Conservation (phyloP, 75 land plant genomes). For the Picea glauca region DNA sequence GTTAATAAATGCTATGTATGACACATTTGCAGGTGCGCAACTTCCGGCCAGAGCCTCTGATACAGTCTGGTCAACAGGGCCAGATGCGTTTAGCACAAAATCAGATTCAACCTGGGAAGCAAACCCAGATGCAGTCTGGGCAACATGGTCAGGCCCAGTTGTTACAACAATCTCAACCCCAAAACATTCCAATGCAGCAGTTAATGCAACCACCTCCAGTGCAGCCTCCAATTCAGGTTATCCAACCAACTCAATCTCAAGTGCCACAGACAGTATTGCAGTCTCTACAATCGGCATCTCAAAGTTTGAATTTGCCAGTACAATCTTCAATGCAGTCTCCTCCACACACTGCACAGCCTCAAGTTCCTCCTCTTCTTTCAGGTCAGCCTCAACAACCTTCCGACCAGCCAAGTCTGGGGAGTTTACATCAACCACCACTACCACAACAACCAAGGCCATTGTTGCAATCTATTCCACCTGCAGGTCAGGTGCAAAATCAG, state of each 20-base stretch:
- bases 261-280: constrained; percentile 12
- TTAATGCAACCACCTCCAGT: constrained; percentile 26
- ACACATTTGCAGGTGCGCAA: background rate
- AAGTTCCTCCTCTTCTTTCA: constrained; percentile 29
- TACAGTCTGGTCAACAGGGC: constrained; percentile 16
- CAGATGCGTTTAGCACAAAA: constrained; percentile 15
- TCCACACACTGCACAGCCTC: constrained; percentile 35
- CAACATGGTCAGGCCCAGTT: background rate
- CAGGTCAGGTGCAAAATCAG: constrained; percentile 6
- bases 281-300: constrained; percentile 38
- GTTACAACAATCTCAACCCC: constrained; percentile 17
- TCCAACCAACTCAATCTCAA: constrained; percentile 36
- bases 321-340: constrained; percentile 23
- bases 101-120: constrained; percentile 26
- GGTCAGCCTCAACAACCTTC: constrained; percentile 33
- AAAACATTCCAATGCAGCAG: constrained; percentile 13
- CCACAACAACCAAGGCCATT: constrained; percentile 34
- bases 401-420: constrained; percentile 18
- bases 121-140: constrained; percentile 19
- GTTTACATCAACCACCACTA: constrained; percentile 37
- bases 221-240: constrained; percentile 18
- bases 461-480: background rate
- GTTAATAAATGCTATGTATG: background rate
- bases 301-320: constrained; percentile 26
- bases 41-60: background rate